phyloP scores from a whole-genome alignment of 306 rosid species.

The Morella rubra region DNA sequence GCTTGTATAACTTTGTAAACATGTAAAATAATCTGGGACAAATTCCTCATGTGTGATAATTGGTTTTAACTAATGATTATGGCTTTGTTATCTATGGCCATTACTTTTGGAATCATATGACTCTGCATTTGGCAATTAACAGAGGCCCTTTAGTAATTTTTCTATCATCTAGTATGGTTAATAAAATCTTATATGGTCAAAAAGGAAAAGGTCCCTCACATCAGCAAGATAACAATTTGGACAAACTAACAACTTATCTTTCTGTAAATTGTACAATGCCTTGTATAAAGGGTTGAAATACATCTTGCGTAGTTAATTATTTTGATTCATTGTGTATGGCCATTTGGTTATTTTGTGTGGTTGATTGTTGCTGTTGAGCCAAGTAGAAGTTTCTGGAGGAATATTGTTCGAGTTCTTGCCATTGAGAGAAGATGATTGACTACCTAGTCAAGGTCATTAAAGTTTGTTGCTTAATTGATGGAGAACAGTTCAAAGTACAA shows the following conservation, averaged over 20 bases:
- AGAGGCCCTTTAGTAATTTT: not conserved
- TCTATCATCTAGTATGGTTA: not conserved
- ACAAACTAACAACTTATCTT: too few species aligned
- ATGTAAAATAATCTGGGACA: not conserved
- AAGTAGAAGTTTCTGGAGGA: not conserved
- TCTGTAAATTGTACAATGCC: too few species aligned
- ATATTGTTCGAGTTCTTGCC: not conserved
- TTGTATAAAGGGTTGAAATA: too few species aligned
- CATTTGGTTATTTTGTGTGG: not conserved
- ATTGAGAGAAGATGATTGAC: not conserved
- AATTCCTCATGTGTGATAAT: not conserved
- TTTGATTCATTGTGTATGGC: not conserved
- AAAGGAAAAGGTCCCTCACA: too few species aligned
- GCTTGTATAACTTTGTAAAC: too few species aligned
- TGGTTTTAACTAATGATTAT: not conserved
- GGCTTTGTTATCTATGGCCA: not conserved
- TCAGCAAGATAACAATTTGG: too few species aligned
- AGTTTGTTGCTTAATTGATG: conserved; percentile 15
- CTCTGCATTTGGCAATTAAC: not conserved
- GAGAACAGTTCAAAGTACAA: conserved; percentile 11
- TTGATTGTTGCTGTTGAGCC: not conserved
- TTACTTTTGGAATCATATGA: not conserved
- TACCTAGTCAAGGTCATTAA: conserved; percentile 2
- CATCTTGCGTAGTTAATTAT: too few species aligned
- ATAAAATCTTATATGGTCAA: too few species aligned